Evolutionary conservation across 2,329 filamentous ascomycete species (phyloP), one percentile per base, ranked within the genome.

Genomic region (Aspergillus ibericus): DNA sequence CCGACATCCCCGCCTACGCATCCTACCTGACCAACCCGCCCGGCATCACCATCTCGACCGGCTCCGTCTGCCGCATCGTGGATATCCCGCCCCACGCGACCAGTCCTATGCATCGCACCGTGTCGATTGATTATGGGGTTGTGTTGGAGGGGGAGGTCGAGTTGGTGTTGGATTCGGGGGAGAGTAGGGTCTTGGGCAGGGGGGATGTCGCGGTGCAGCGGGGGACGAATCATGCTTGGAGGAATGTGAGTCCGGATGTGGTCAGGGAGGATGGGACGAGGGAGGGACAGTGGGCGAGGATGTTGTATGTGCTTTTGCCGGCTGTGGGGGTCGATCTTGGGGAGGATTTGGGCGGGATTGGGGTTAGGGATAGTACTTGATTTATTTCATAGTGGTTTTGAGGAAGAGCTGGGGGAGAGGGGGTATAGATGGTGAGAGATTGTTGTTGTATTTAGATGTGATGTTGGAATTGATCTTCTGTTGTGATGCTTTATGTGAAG

Each of bases 161-260:
- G 58, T 68, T 83, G 59, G 56, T 79, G 2, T 69, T 85, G 8
- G 82, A 83, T 59, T 77, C 76, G 13, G 82, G 82, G 0, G 80
- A 79, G 60, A 73, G 67, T 53, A 74, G 76, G 55, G 58, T 74
- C 27, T 70, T 85, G 72, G 73, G 72, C 55, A 69, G 77, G 4
- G 83, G 83, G 1, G 82, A 85, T 66, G 72, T 84, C n/a, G 78
- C 78, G 3, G 77, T 85, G 15, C 82, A 85, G 70, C 72, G 83
- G 10, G 68, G 63, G 0, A 75, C 73, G 4, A 72, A 69, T 49
- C 73, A 76, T 64, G 69, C 68, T 25, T 80, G 77, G 77, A 66
- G 67, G 38, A 79, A 78, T 59, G 52, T 62, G 2, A 66, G 59
- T 0, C 59, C 64, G 27, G 59, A 76, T 60, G 58, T 35, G 34